A percentile compares a stretch with the other conserved stretches of the same genome.
phyloP scores from a whole-genome alignment of 768 basidiomycete genomes.

The Neoboletus brunneissimus region DNA sequence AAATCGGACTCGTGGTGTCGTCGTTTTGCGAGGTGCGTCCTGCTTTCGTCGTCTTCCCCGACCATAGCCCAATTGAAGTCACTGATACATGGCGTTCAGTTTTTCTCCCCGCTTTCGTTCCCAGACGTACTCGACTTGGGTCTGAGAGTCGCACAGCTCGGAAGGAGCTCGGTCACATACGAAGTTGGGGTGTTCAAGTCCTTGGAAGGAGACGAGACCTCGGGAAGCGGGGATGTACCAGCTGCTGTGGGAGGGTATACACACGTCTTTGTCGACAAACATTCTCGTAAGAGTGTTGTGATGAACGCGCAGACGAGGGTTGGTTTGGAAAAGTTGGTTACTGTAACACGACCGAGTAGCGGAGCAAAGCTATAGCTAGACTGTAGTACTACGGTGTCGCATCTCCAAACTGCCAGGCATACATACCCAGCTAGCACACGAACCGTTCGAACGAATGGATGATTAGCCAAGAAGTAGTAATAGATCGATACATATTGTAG shows the following conservation, averaged over 20 bases:
- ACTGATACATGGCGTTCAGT: slow-evolving; percentile 37
- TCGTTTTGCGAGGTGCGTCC: slow-evolving; percentile 62
- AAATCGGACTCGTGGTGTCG: slow-evolving; percentile 76
- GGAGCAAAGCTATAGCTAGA: slow-evolving; percentile 13
- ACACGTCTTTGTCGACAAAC: slow-evolving; percentile 76
- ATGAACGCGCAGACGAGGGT: slow-evolving; percentile 43
- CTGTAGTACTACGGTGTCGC: too few species aligned
- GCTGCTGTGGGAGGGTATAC: slow-evolving; percentile 61
- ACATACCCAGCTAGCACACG: too few species aligned
- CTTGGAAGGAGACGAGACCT: not conserved
- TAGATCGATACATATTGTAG: not conserved
- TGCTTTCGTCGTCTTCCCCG: not conserved
- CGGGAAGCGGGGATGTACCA: slow-evolving; percentile 20
- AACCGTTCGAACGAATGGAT: too few species aligned
- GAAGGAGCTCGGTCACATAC: slow-evolving; percentile 74
- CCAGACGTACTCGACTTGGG: slow-evolving; percentile 70
- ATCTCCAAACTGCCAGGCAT: too few species aligned
- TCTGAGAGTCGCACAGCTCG: slow-evolving; percentile 62
- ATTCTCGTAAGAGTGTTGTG: slow-evolving; percentile 51
- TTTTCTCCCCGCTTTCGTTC: slow-evolving; percentile 71
- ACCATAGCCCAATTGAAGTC: not conserved
- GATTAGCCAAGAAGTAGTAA: not conserved
- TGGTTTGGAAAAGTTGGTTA: slow-evolving; percentile 39
- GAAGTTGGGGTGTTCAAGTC: slow-evolving; percentile 72
- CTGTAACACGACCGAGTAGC: not conserved